Conservation (phyloP, 306 rosid genomes). For the Casuarina cunninghamiana region DNA sequence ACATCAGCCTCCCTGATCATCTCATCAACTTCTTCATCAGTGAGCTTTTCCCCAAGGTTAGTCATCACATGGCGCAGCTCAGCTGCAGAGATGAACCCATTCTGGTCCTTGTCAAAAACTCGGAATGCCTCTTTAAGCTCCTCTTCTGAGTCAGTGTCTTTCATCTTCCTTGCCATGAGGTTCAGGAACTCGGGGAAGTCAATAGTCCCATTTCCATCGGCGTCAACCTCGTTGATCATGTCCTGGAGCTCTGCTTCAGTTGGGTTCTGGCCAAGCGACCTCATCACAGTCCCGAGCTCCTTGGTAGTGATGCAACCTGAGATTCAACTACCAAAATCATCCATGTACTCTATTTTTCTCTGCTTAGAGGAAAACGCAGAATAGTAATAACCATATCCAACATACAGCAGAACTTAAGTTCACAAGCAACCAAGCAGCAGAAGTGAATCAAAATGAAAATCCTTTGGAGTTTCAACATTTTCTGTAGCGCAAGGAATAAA, state of each 20-base stretch:
- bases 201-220: slow-evolving; percentile 82
- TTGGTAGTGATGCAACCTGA: slow-evolving; percentile 86
- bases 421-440: background rate
- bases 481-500: background rate
- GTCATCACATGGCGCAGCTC: slow-evolving; percentile 95
- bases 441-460: background rate
- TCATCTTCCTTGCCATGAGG: slow-evolving; percentile 93
- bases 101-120: slow-evolving; percentile 87
- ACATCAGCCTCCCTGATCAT: slow-evolving; percentile 91
- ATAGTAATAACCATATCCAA: background rate
- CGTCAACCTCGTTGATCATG: slow-evolving; percentile 89
- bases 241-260: slow-evolving; percentile 94
- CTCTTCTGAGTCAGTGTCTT: slow-evolving; percentile 88
- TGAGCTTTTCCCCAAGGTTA: slow-evolving; percentile 86
- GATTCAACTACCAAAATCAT: slow-evolving; percentile 8
- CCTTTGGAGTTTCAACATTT: background rate
- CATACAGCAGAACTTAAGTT: background rate
- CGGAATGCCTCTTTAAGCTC: slow-evolving; percentile 87
- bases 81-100: slow-evolving; percentile 89
- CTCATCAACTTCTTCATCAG: slow-evolving; percentile 87
- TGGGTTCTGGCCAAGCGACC: slow-evolving; percentile 90
- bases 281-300: slow-evolving; percentile 92
- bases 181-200: slow-evolving; percentile 87
- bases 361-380: background rate
- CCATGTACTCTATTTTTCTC: background rate